Percentiles rank a stretch among this genome's conserved stretches.
phyloP scores from a whole-genome alignment of 148 eudicot genomes.

The Chenopodium album region DNA sequence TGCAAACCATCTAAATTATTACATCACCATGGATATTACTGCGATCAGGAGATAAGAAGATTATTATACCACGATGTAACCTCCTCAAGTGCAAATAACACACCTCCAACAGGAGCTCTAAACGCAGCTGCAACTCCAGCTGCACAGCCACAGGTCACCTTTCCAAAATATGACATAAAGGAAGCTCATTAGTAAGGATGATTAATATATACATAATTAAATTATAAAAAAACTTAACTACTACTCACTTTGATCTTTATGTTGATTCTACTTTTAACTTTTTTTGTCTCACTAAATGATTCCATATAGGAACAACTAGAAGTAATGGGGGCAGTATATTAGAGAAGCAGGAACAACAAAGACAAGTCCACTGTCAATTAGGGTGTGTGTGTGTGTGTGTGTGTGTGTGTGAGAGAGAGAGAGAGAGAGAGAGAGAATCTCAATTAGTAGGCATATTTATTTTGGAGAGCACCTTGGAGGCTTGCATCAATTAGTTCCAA shows the following conservation, averaged over 20 bases:
- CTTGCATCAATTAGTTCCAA: background rate
- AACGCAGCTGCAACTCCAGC: slow-evolving; percentile 99
- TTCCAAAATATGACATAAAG: slow-evolving; percentile 51
- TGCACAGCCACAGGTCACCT: slow-evolving; percentile 99
- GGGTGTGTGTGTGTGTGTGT: too few relatives aligned
- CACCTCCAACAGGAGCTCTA: slow-evolving; percentile 99
- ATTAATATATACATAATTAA: background rate
- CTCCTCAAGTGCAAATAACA: slow-evolving; percentile 95
- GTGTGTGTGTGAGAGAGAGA: too few relatives aligned
- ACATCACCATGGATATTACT: background rate
- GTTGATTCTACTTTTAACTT: too few relatives aligned
- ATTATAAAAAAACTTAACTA: background rate
- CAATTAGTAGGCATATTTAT: background rate
- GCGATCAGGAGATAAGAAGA: background rate
- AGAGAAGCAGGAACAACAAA: background rate
- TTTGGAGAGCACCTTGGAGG: background rate
- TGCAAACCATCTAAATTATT: background rate
- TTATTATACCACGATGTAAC: slow-evolving; percentile 86
- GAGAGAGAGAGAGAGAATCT: background rate
- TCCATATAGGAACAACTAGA: too few relatives aligned
- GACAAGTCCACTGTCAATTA: background rate
- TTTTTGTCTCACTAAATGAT: too few relatives aligned
- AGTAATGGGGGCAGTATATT: too few relatives aligned
- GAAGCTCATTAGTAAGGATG: slow-evolving; percentile 42
- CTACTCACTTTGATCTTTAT: too few relatives aligned